Evolutionary conservation across 768 basidiomycete genomes (phyloP).

Genomic region (Tylopilus rubrobrunneus): DNA sequence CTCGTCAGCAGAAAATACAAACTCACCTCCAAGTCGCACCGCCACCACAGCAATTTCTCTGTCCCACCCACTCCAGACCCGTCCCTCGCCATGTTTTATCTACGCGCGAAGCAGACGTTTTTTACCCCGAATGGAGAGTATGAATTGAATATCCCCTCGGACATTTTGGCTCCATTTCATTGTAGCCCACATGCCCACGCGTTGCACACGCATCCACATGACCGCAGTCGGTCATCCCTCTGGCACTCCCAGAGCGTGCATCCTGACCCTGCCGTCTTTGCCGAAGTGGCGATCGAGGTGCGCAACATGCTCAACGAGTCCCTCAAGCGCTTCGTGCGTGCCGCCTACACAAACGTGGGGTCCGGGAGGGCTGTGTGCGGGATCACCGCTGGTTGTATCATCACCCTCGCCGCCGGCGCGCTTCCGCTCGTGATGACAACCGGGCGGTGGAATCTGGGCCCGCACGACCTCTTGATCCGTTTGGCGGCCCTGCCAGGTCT

Average conservation of each 20-base stretch:
- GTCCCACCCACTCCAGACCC: conserved; percentile 41
- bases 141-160: conserved; percentile 67
- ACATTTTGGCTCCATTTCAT: conserved; percentile 60
- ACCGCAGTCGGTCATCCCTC: conserved; percentile 5
- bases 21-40: conserved; percentile 32
- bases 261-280: conserved; percentile 65
- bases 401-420: conserved; percentile 45
- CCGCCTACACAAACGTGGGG: conserved; percentile 67
- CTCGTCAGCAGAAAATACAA: conserved; percentile 47
- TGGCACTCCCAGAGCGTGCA: conserved; percentile 37
- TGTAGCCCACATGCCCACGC: conserved; percentile 33
- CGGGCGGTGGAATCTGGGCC: conserved; percentile 32
- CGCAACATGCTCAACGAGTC: conserved; percentile 59
- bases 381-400: conserved; percentile 55
- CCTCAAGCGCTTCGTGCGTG: conserved; percentile 61
- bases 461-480: conserved; percentile 49
- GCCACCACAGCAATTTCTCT: conserved; percentile 24
- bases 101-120: conserved; percentile 78
- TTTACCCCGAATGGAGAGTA: conserved; percentile 68
- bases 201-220: conserved; percentile 1
- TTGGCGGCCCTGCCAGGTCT: conserved; percentile 60
- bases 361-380: conserved; percentile 68
- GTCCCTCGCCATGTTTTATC: conserved; percentile 68
- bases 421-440: conserved; percentile 49
- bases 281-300: conserved; percentile 54